These are phyloP conservation scores for Linnemannia schmuckeri DNA, from an alignment of 192 early-diverging fungal species.

Conservation along the genomic window DNA sequence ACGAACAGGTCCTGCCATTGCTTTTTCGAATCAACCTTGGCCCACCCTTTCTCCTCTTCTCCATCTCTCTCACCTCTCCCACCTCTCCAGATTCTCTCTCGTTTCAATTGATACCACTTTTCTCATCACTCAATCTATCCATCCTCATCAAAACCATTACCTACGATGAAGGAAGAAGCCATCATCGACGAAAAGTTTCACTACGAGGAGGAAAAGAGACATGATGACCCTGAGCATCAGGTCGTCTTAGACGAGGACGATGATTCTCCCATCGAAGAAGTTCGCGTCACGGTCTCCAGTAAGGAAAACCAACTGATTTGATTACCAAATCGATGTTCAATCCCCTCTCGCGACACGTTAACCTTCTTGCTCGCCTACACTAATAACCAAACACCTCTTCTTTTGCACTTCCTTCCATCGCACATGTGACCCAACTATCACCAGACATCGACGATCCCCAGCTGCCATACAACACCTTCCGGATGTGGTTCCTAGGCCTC, in stretches of 20 bases:
- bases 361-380: no score
- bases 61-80: no score
- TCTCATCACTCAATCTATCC: not conserved
- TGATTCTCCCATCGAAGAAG: slow-evolving; percentile 61
- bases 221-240: slow-evolving; percentile 17
- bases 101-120: not conserved
- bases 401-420: slow-evolving; percentile 54
- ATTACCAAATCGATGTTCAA: no score
- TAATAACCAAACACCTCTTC: slow-evolving; percentile 21
- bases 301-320: not conserved
- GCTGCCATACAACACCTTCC: slow-evolving; percentile 64
- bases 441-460: slow-evolving; percentile 64
- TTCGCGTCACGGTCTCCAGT: slow-evolving; percentile 57
- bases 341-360: no score
- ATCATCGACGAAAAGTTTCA: not conserved
- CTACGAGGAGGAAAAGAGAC: slow-evolving; percentile 13
- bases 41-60: no score
- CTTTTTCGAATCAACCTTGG: no score
- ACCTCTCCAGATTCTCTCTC: no score
- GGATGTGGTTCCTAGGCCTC: slow-evolving; percentile 63
- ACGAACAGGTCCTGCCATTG: no score
- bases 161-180: not conserved
- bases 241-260: slow-evolving; percentile 30
- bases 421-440: slow-evolving; percentile 25
- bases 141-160: not conserved